phyloP scores from a whole-genome alignment of 306 rosid species.

The Ormosia semicastrata region DNA sequence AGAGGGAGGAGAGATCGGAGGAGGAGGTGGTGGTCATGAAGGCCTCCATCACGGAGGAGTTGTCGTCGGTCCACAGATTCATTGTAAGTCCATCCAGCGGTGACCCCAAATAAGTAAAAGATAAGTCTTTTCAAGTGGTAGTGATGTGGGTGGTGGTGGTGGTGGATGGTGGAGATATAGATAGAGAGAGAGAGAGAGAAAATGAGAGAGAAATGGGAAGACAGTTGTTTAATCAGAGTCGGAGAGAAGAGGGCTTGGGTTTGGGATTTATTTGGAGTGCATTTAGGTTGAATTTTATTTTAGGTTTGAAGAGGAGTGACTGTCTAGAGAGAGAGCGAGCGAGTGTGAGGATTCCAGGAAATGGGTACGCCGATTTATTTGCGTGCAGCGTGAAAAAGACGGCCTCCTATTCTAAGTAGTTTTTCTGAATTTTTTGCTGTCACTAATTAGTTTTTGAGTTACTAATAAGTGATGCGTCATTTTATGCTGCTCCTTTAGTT shows the following conservation, averaged over 20 bases:
- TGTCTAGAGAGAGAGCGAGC: too few relatives aligned
- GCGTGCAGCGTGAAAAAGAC: background rate
- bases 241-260: background rate
- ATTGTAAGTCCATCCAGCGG: background rate
- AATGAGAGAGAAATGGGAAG: background rate
- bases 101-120: too few relatives aligned
- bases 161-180: background rate
- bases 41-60: conserved; percentile 87
- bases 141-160: background rate
- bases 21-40: conserved; percentile 49
- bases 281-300: conserved; percentile 31
- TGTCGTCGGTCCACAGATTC: conserved; percentile 91
- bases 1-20: conserved; percentile 75
- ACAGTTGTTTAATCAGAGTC: background rate
- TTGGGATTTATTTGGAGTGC: conserved; percentile 37
- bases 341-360: conserved; percentile 33
- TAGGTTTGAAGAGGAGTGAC: background rate
- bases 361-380: conserved; percentile 38
- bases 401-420: background rate
- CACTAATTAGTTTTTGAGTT: too few relatives aligned
- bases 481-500: too few relatives aligned
- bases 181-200: background rate
- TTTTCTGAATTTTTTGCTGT: too few relatives aligned
- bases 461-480: too few relatives aligned
- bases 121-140: background rate